Percentiles rank a stretch among this genome's conserved stretches.
phyloP scores from a whole-genome alignment of 805 yeast species.

The Candida koratica region DNA sequence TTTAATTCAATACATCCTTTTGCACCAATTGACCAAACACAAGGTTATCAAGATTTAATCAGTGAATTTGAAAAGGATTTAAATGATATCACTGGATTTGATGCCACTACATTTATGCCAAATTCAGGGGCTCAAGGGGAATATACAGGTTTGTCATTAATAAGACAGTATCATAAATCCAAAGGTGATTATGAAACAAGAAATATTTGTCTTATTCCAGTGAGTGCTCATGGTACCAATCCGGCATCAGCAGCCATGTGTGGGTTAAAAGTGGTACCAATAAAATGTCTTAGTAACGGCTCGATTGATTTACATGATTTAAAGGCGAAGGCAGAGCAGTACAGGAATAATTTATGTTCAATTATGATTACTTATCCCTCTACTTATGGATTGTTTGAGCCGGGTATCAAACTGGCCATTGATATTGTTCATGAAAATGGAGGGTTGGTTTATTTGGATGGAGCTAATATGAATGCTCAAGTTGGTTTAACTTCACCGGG shows the following conservation, averaged over 20 bases:
- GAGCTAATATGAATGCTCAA: slow-evolving; percentile 99
- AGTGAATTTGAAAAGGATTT: slow-evolving; percentile 77
- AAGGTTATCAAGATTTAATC: slow-evolving; percentile 76
- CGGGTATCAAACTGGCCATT: slow-evolving; percentile 80
- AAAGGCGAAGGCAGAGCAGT: slow-evolving; percentile 63
- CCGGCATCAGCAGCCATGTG: slow-evolving; percentile 99
- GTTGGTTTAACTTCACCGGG: slow-evolving; percentile 97
- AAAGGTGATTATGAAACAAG: slow-evolving; percentile 65
- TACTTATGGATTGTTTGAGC: slow-evolving; percentile 94
- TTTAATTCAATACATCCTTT: slow-evolving; percentile 88
- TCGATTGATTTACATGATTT: slow-evolving; percentile 80
- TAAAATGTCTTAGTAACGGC: slow-evolving; percentile 82
- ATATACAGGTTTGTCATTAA: slow-evolving; percentile 87
- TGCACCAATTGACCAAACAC: slow-evolving; percentile 84
- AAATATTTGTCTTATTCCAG: slow-evolving; percentile 90
- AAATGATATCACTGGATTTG: slow-evolving; percentile 90
- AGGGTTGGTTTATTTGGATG: slow-evolving; percentile 96
- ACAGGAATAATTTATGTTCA: slow-evolving; percentile 73
- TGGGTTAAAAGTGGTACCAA: slow-evolving; percentile 89
- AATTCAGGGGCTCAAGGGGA: slow-evolving; percentile 99
- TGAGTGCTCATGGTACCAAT: slow-evolving; percentile 96
- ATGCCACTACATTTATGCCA: slow-evolving; percentile 88
- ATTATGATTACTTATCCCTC: slow-evolving; percentile 97
- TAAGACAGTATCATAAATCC: slow-evolving; percentile 68
- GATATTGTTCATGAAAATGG: slow-evolving; percentile 82